Evolutionary conservation across 805 yeast genomes (phyloP), one percentile per base, ranked within the genome.

Genomic region (Metschnikowia cubensis): DNA sequence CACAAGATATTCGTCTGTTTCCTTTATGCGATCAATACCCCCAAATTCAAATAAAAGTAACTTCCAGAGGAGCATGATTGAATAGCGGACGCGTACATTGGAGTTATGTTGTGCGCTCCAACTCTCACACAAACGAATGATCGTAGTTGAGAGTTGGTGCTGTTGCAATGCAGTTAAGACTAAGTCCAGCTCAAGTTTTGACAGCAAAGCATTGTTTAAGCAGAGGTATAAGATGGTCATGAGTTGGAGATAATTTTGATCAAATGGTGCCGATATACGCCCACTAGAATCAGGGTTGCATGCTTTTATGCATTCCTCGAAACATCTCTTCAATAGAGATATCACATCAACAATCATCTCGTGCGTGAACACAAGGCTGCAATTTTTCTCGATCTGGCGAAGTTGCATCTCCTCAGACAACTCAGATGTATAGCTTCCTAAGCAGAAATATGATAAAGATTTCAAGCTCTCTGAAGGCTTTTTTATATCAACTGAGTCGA

Each of bases 21-120:
- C 53, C 14, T 64, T 56, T 21, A 81, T 59, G 2, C 70, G 61
- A 0, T 64, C 53, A 0, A 69, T 53, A 52, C 73, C 83, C 2
- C 97, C 97, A 69, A 89, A 79, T 51, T 80, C 82, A 11, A 85
- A 66, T 10, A 80, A 57, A 1, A 84, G 58, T 14, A 81, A 61
- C 53, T 84, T 84, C 67, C 82, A 79, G 1, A 81, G 53, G 1
- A 87, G 54, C 14, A 75, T 58, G 0, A 85, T 68, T 1, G 86
- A 69, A 56, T 83, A 79, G 58, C 94, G 69, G 11, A 84, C 68
- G 53, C 84, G 74, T 69, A 77, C 63, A 6, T 47, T 45, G 20
- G 56, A 62, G 43, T 62, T 59, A 11, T 71, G 69, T 47, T 66
- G 54, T 84, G 87, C 82, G 56, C 87, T 77, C 88, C 92, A 85